A percentile compares a stretch with the other conserved stretches of the same genome.
These are phyloP conservation scores for Bocquillonia castaneifolia DNA, from an alignment of 441 rosid species.

Conservation along the genomic window DNA sequence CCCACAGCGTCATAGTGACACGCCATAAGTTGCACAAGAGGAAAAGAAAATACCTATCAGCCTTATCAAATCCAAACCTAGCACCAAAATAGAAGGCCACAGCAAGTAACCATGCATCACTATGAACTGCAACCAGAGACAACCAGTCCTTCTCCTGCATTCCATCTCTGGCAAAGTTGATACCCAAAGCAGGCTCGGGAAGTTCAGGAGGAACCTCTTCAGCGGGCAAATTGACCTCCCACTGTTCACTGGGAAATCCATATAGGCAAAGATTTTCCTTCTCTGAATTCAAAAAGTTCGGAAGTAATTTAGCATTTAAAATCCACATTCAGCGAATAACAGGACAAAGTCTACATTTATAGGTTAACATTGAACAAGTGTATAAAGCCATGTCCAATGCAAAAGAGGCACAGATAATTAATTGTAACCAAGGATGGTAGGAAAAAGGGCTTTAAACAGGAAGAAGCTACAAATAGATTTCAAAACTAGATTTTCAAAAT, in stretches of 20 bases:
- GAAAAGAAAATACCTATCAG: constrained; percentile 38
- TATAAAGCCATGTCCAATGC: background rate
- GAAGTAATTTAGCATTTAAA: background rate
- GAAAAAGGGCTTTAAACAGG: background rate
- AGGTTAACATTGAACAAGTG: background rate
- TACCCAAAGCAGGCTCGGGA: constrained; percentile 72
- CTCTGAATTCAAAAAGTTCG: constrained; percentile 29
- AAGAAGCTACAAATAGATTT: background rate
- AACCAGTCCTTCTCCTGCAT: constrained; percentile 75
- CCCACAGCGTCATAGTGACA: background rate
- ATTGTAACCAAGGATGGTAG: background rate
- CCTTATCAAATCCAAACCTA: constrained; percentile 51
- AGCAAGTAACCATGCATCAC: constrained; percentile 72
- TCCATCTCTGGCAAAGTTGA: constrained; percentile 74
- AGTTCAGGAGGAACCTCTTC: constrained; percentile 69
- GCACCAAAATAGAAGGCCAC: constrained; percentile 71
- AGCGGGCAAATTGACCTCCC: constrained; percentile 85
- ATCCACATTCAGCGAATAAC: background rate
- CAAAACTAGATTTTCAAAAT: background rate
- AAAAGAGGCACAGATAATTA: background rate
- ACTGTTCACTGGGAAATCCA: constrained; percentile 63
- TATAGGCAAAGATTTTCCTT: constrained; percentile 62
- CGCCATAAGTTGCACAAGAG: background rate
- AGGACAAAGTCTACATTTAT: background rate
- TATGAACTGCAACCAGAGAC: constrained; percentile 54